A percentile compares a stretch with the other conserved stretches of the same genome.
phyloP scores from a whole-genome alignment of 2,329 filamentous ascomycete genomes.

The Tricladium varicosporioides region DNA sequence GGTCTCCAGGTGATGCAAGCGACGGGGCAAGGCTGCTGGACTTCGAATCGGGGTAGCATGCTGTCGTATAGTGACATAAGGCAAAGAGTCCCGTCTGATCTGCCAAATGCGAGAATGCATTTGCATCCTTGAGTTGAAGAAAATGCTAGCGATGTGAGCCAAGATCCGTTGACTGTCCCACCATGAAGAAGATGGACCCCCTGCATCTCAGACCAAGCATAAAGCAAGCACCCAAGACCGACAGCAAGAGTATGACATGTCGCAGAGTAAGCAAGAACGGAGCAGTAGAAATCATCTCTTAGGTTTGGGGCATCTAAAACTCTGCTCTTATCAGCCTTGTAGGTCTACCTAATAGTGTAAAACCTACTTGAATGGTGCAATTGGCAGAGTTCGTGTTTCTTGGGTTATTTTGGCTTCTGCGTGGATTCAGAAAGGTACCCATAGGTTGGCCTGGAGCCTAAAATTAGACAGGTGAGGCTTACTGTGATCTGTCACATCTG shows the following conservation, averaged over 20 bases:
- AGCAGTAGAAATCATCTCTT: conserved; percentile 96
- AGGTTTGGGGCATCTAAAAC: conserved; percentile 85
- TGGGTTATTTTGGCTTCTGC: conserved; percentile 28
- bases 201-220: conserved; percentile 79
- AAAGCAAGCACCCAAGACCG: conserved; percentile 75
- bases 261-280: conserved; percentile 79
- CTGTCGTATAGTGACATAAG: conserved; percentile 76
- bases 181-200: conserved; percentile 59
- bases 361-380: conserved; percentile 73
- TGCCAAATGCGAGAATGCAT: conserved; percentile 80
- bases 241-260: conserved; percentile 77
- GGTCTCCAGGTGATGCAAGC: conserved; percentile 83
- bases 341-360: too few relatives aligned
- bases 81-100: conserved; percentile 72
- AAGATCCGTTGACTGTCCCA: conserved; percentile 47
- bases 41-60: conserved; percentile 67
- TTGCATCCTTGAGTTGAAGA: conserved; percentile 75
- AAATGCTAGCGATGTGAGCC: conserved; percentile 85
- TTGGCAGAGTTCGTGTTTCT: conserved; percentile 53
- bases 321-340: conserved; percentile 38
- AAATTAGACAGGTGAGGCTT: not conserved
- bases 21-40: conserved; percentile 68
- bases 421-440: too few relatives aligned
- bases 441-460: too few relatives aligned
- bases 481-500: conserved; percentile 24